phyloP scores from a whole-genome alignment of 164 flowering plant genomes.

The Magnolia officinalis region DNA sequence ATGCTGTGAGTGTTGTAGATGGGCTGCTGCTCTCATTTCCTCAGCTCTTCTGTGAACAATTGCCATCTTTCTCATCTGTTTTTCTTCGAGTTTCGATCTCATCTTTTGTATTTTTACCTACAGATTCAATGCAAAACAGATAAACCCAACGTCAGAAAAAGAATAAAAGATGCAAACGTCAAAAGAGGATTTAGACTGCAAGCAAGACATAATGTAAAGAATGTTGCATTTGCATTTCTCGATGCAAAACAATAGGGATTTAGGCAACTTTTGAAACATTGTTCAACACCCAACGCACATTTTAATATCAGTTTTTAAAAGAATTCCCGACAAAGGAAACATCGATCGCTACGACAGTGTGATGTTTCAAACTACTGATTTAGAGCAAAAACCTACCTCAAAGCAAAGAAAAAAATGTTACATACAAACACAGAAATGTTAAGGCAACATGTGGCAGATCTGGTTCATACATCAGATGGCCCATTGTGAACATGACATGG shows the following conservation, averaged over 20 bases:
- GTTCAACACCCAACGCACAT: not conserved
- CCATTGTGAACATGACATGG: not conserved
- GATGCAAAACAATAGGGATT: not conserved
- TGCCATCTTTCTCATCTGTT: slow-evolving; percentile 83
- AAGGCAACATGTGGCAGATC: too few species aligned
- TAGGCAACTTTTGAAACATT: not conserved
- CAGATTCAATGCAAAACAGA: not conserved
- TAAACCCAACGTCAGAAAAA: not conserved
- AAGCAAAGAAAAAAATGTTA: too few species aligned
- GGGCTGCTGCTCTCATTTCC: slow-evolving; percentile 69
- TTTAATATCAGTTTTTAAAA: not conserved
- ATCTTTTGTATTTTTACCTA: slow-evolving; percentile 90
- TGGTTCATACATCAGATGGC: too few species aligned
- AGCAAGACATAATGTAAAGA: not conserved
- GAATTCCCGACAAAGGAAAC: not conserved
- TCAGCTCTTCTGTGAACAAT: slow-evolving; percentile 78
- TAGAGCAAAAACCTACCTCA: not conserved
- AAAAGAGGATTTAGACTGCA: slow-evolving; percentile 14
- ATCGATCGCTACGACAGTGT: not conserved
- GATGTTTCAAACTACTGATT: not conserved
- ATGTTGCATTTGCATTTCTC: not conserved
- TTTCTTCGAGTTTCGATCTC: slow-evolving; percentile 84
- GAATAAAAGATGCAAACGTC: too few species aligned
- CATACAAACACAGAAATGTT: too few species aligned
- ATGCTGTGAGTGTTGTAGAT: slow-evolving; percentile 65